Conservation (phyloP, 768 basidiomycete genomes). For the Mycena rosella region DNA sequence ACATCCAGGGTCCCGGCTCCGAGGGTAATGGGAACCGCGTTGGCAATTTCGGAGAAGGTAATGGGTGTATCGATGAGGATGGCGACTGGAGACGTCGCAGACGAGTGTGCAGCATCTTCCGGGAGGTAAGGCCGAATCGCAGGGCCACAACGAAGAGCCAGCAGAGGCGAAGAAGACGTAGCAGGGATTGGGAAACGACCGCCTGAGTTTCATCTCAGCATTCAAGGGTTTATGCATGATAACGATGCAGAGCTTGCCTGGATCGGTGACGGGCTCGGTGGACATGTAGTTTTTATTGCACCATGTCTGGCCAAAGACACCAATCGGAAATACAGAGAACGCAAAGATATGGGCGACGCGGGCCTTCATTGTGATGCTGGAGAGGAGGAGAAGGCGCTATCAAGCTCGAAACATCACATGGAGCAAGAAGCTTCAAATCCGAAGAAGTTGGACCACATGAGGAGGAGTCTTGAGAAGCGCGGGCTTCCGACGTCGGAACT, state of each 20-base stretch:
- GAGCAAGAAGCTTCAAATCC: conserved; percentile 16
- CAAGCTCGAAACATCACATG: conserved; percentile 30
- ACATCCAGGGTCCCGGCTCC: conserved; percentile 51
- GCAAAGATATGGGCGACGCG: background rate
- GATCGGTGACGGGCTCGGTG: conserved; percentile 53
- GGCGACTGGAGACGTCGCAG: conserved; percentile 51
- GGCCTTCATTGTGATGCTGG: conserved; percentile 17
- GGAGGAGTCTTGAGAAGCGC: background rate
- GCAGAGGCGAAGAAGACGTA: conserved; percentile 55
- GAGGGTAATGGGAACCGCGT: conserved; percentile 58
- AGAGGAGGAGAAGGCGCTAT: background rate
- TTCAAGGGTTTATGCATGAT: conserved; percentile 4
- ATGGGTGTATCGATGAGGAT: conserved; percentile 68
- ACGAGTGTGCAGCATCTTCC: conserved; percentile 55
- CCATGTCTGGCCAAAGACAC: conserved; percentile 36
- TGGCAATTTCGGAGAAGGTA: conserved; percentile 60
- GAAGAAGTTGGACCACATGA: conserved; percentile 22
- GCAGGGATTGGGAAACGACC: conserved; percentile 61
- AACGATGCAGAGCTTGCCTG: conserved; percentile 50
- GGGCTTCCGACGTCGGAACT: conserved; percentile 3
- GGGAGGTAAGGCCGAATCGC: conserved; percentile 72
- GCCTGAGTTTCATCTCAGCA: conserved; percentile 37
- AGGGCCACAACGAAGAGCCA: conserved; percentile 70
- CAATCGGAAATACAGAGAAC: conserved; percentile 2
- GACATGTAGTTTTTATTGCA: conserved; percentile 70